Evolutionary conservation across 495 filamentous ascomycete species (phyloP), one percentile per base, ranked within the genome.

Genomic region (Letharia columbiana): DNA sequence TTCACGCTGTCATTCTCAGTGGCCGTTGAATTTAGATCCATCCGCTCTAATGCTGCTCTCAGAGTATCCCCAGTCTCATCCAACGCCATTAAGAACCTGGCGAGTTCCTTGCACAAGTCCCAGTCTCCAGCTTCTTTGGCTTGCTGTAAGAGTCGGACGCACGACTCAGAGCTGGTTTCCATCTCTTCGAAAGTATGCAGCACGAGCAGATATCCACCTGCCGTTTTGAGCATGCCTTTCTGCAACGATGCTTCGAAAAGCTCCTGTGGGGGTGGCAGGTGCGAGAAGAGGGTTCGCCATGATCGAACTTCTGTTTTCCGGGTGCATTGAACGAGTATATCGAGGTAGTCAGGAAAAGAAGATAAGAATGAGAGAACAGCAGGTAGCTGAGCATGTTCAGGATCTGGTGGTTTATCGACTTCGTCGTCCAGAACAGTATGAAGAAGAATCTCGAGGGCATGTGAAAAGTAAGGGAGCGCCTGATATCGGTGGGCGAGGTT

Each of bases 321-420:
- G 1, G 94, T 96, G 75, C 95, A 99, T 78, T 96, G 93, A 1
- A 99, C 92, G 8, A 99, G 86, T 64, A 96, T 91, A 73, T 98
- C 94, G 41, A 98, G 86, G 66, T 96, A 98, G 60, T 90, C 80
- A 39, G 88, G 87, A 68, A 97, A 96, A 0, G 90, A 91, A 1
- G 91, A 91, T 5, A 99, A 83, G 67, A 98, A 94, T 1, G 89
- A 89, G 31, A 98, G 85, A 11, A 96, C 91, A 35, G 84, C 87
- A 2, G 95, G 94, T 8, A 99, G 82, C 12, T 96, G 81, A 6
- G 93, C 91, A 23, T 84, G 80, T 68, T 86, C 86, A 7, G 84
- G 84, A 47, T 84, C 80, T 17, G 64, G 85, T n/a, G 83, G 76
- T 18, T 83, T 81, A 68, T 99, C 95, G 8, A 94, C 93, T 74